Percentiles rank a stretch among this genome's conserved stretches.
Evolutionary conservation across 2,329 filamentous ascomycete genomes (phyloP).

Genomic region (Trichoderma hamatum): DNA sequence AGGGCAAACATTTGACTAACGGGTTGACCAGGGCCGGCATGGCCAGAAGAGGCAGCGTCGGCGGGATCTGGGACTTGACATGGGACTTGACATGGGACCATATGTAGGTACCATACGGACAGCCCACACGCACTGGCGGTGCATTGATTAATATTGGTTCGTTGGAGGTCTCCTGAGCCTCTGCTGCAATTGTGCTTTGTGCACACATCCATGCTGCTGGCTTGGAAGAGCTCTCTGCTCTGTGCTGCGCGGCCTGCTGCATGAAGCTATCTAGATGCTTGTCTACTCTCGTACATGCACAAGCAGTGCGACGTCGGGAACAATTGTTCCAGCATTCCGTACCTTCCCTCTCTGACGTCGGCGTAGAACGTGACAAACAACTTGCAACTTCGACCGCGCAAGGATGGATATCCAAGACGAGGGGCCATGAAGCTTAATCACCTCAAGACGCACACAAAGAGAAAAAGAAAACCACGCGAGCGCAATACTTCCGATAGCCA

Average conservation of each 20-base stretch:
- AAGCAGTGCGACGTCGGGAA: constrained; percentile 22
- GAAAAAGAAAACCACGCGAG: constrained; percentile 17
- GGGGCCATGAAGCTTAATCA: constrained; percentile 1
- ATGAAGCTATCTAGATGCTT: constrained; percentile 6
- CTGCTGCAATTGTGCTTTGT: not conserved
- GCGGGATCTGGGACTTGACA: constrained; percentile 24
- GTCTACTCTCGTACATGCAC: not conserved
- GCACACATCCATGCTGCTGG: constrained; percentile 4
- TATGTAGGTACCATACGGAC: constrained; percentile 23
- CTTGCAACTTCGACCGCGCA: not conserved
- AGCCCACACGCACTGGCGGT: constrained; percentile 13
- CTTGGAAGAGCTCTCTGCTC: not conserved
- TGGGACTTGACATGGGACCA: constrained; percentile 19
- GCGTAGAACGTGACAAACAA: constrained; percentile 7
- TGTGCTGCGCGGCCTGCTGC: constrained; percentile 1
- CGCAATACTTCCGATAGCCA: constrained; percentile 21
- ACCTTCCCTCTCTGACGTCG: constrained; percentile 25
- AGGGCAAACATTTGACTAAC: constrained; percentile 23
- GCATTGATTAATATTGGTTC: constrained; percentile 18
- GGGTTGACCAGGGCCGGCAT: constrained; percentile 19
- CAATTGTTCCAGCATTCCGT: constrained; percentile 22
- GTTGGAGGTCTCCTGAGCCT: constrained; percentile 16
- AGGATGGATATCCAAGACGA: not conserved
- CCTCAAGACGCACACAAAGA: not conserved
- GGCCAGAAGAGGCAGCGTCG: constrained; percentile 28